Conservation (phyloP, 768 basidiomycete species). For the Mrakia hoshinonis region DNA sequence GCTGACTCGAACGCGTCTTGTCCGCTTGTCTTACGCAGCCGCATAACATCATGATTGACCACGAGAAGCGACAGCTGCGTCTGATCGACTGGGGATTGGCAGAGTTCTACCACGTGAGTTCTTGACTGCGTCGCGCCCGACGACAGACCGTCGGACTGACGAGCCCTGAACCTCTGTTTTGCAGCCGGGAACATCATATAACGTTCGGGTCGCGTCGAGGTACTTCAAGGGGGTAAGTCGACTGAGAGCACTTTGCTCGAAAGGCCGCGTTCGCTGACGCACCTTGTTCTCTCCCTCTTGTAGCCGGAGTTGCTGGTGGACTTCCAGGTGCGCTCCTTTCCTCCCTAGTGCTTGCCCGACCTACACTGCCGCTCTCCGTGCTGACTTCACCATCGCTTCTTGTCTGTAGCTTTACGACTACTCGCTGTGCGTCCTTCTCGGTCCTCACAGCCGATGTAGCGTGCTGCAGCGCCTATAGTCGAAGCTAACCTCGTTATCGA, state of each 20-base stretch:
- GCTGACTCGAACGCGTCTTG: too few relatives aligned
- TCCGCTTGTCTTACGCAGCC: constrained; percentile 50
- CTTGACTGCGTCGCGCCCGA: neutral
- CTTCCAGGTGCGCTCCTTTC: neutral
- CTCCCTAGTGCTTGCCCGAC: neutral
- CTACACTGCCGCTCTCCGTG: too few relatives aligned
- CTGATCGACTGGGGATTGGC: constrained; percentile 98
- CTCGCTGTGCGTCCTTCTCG: neutral
- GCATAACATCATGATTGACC: constrained; percentile 99
- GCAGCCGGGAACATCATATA: constrained; percentile 83
- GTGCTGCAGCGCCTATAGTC: neutral
- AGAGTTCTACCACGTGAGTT: constrained; percentile 67
- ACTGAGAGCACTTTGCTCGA: too few relatives aligned
- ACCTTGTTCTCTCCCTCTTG: too few relatives aligned
- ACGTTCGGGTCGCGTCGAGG: constrained; percentile 90
- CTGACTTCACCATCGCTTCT: constrained; percentile 38
- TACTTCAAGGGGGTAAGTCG: constrained; percentile 73
- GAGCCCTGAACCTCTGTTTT: neutral
- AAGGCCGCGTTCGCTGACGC: too few relatives aligned
- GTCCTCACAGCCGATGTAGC: neutral
- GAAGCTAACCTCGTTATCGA: neutral
- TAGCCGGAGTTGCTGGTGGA: constrained; percentile 58
- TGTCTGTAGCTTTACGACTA: too few relatives aligned
- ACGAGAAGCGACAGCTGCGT: constrained; percentile 90
- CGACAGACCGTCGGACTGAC: neutral